These are phyloP conservation scores for Stromatinia cepivora DNA, from an alignment of 2,329 filamentous ascomycete genomes.

Conservation along the genomic window DNA sequence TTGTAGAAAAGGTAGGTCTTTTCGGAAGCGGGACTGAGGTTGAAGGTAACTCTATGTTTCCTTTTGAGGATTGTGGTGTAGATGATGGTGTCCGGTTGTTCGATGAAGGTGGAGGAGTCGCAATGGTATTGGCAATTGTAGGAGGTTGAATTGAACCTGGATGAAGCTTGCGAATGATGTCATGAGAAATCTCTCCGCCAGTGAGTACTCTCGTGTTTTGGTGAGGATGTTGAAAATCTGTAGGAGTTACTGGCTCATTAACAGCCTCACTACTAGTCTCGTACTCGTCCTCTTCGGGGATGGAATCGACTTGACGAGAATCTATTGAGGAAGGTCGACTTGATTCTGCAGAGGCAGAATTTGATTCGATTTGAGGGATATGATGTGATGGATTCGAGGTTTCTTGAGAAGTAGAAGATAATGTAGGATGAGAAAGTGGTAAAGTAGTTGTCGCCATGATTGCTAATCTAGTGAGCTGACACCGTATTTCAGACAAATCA, in stretches of 20 bases:
- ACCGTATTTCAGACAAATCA: background rate
- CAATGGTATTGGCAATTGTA: constrained; percentile 32
- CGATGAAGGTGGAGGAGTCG: constrained; percentile 27
- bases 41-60: background rate
- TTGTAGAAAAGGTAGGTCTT: constrained; percentile 23
- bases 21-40: constrained; percentile 18
- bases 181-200: constrained; percentile 17
- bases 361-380: constrained; percentile 9
- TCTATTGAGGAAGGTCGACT: constrained; percentile 35
- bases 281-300: constrained; percentile 55
- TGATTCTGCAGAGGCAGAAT: constrained; percentile 25
- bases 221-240: constrained; percentile 57
- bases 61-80: constrained; percentile 16
- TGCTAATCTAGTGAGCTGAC: constrained; percentile 1
- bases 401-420: constrained; percentile 2
- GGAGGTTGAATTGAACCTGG: constrained; percentile 22
- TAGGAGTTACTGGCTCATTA: constrained; percentile 62
- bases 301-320: constrained; percentile 50
- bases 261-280: constrained; percentile 61
- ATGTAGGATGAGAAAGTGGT: constrained; percentile 18
- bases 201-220: constrained; percentile 47
- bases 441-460: constrained; percentile 18
- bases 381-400: constrained; percentile 18
- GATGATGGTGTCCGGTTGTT: background rate
- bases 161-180: constrained; percentile 17